Evolutionary conservation across 176 grass and related monocot genomes (phyloP), one percentile per base, ranked within the genome.

Genomic region (Musa beccarii): DNA sequence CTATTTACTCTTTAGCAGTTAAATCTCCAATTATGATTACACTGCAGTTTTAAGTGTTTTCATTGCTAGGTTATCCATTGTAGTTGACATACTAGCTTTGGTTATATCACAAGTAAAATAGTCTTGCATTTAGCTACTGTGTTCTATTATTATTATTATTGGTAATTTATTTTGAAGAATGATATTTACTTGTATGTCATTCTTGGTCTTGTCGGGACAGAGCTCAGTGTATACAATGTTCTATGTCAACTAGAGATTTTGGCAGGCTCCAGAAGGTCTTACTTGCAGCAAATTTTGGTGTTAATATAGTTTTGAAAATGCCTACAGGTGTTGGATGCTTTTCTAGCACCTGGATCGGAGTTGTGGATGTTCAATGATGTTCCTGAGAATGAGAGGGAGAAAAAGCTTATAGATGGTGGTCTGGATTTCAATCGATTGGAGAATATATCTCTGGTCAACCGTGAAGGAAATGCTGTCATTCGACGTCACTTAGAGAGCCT

Each of bases 301-400:
- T 89, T 79, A 84, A 59, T 84, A 81, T 53, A 74, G 24, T 72
- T 59, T 63, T 55, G 57, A 78, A 84, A 86, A 15, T 20, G 21
- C 16, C 49, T 77, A 79, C 73, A 92, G 89, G 84, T 92, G 75
- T 84, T 92, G 20, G 86, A 92, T 92, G 89, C 89, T 72, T 92
- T 92, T 78, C 86, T 92, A 78, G 86, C 81, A 0, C 86, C 73
- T 50, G 81, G 79, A 69, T 89, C 81, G 68, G 86, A 92, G 26
- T 78, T 92, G 69, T 92, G 86, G 89, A 89, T 92, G 86, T 92
- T 86, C 53, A 92, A 92, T 80, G 84, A 84, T 67, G 86, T 92
- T 57, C 83, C 84, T 80, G 89, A 92, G 84, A 75, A 82, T 69
- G 86, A 89, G 63, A 82, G 84, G 62, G 81, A 88, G 69, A 86